These are phyloP conservation scores for Rubroboletus satanas DNA, from an alignment of 768 basidiomycete species.

Conservation along the genomic window DNA sequence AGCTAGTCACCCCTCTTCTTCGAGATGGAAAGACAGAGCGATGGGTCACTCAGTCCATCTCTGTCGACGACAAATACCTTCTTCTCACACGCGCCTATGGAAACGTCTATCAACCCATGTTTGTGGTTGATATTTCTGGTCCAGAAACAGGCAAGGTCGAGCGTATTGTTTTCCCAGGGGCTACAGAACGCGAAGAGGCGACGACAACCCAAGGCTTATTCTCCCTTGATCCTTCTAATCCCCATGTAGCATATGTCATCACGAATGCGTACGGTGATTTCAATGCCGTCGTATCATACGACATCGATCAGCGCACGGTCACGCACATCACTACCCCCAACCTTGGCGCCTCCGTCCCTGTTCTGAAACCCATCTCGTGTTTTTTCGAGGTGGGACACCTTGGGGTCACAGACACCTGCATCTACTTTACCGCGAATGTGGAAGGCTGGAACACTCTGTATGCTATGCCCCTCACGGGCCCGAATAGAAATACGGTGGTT, in stretches of 20 bases:
- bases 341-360: slow-evolving; percentile 22
- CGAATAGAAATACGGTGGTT: slow-evolving; percentile 27
- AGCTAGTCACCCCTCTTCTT: slow-evolving; percentile 32
- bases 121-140: slow-evolving; percentile 35
- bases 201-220: slow-evolving; percentile 25
- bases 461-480: slow-evolving; percentile 30
- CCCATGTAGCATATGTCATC: slow-evolving; percentile 32
- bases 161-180: slow-evolving; percentile 33
- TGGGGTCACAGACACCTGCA: slow-evolving; percentile 23
- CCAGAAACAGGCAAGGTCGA: slow-evolving; percentile 21
- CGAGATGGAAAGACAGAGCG: slow-evolving; percentile 30
- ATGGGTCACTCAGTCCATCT: slow-evolving; percentile 34
- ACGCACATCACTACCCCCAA: slow-evolving; percentile 38
- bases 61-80: slow-evolving; percentile 38
- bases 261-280: slow-evolving; percentile 41
- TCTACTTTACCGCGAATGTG: slow-evolving; percentile 37
- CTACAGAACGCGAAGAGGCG: slow-evolving; percentile 29
- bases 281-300: slow-evolving; percentile 33
- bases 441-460: slow-evolving; percentile 36
- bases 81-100: slow-evolving; percentile 31
- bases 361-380: slow-evolving; percentile 35
- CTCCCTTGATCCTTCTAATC: slow-evolving; percentile 29
- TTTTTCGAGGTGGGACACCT: slow-evolving; percentile 25
- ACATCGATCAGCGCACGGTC: slow-evolving; percentile 28
- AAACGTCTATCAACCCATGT: slow-evolving; percentile 28